These are phyloP conservation scores for Hymenoscyphus salicellus DNA, from an alignment of 2,329 filamentous ascomycete species.

Conservation along the genomic window DNA sequence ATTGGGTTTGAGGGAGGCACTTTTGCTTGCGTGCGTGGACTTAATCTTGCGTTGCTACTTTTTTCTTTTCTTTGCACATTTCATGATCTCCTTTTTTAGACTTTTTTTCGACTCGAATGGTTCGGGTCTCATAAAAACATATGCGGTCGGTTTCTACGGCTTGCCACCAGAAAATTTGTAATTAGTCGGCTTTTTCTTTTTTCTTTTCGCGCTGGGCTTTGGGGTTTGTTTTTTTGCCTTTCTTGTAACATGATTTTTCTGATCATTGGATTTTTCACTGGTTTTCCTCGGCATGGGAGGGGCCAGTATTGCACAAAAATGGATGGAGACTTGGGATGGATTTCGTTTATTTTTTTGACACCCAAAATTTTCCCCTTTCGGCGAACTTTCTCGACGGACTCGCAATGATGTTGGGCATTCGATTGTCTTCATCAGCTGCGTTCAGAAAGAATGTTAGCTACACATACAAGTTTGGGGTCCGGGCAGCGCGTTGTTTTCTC, in stretches of 20 bases:
- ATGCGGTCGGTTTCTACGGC: conserved; percentile 26
- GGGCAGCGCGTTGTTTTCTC: not conserved
- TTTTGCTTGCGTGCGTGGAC: conserved; percentile 27
- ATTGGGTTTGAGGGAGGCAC: conserved; percentile 33
- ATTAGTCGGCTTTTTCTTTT: conserved; percentile 36
- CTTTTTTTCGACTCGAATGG: conserved; percentile 22
- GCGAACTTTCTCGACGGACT: conserved; percentile 11
- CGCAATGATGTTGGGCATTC: not conserved
- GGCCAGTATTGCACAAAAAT: conserved; percentile 34
- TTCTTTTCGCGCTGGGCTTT: conserved; percentile 22
- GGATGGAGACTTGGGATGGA: conserved; percentile 26
- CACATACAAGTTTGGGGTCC: conserved; percentile 6
- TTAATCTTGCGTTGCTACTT: conserved; percentile 26
- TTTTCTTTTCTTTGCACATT: conserved; percentile 32
- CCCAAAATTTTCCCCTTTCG: not conserved
- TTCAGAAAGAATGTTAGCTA: conserved; percentile 7
- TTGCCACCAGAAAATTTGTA: conserved; percentile 38
- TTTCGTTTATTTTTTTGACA: conserved; percentile 20
- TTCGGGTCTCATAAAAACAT: conserved; percentile 25
- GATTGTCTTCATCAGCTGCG: not conserved
- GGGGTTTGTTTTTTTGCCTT: conserved; percentile 28
- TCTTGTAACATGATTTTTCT: conserved; percentile 37
- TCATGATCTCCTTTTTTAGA: conserved; percentile 30
- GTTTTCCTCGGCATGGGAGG: conserved; percentile 24
- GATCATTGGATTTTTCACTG: conserved; percentile 25